Evolutionary conservation across 352 stramenopile species (phyloP).

Genomic region (Pythium graminicola): DNA sequence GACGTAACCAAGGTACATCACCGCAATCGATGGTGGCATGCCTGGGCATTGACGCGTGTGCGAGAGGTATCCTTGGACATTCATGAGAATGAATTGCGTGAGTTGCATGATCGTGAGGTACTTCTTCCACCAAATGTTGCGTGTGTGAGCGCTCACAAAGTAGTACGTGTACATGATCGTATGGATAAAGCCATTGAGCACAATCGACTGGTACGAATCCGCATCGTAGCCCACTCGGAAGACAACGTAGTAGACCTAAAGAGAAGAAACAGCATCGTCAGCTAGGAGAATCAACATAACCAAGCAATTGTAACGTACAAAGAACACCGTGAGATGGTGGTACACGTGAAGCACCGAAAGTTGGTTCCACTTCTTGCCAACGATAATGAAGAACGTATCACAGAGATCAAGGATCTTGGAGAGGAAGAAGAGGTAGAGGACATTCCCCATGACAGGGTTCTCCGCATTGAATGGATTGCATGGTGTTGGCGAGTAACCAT

Average conservation of each 20-base stretch:
- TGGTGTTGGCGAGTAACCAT: conserved; percentile 87
- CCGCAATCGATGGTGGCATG: conserved; percentile 42
- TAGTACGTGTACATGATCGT: conserved; percentile 98
- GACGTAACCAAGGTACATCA: conserved; percentile 91
- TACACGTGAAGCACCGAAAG: conserved; percentile 95
- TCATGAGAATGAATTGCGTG: conserved; percentile 82
- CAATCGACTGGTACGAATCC: conserved; percentile 91
- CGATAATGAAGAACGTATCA: conserved; percentile 97
- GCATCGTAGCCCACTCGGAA: conserved; percentile 89
- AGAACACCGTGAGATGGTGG: conserved; percentile 92
- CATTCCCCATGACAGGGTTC: conserved; percentile 90
- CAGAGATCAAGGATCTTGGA: conserved; percentile 93
- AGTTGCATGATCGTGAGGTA: conserved; percentile 91
- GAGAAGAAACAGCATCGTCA: background rate
- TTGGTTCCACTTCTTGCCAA: conserved; percentile 94
- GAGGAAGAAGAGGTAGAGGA: conserved; percentile 98
- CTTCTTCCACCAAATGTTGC: conserved; percentile 95
- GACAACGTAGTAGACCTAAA: conserved; percentile 89
- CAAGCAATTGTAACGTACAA: conserved; percentile 27
- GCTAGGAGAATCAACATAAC: background rate
- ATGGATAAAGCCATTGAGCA: conserved; percentile 95
- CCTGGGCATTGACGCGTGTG: conserved; percentile 74
- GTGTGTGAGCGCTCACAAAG: conserved; percentile 93
- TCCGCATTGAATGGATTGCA: conserved; percentile 89
- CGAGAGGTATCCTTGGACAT: conserved; percentile 37